Conservation (phyloP, 495 filamentous ascomycete genomes). For the Aspergillus campestris region DNA sequence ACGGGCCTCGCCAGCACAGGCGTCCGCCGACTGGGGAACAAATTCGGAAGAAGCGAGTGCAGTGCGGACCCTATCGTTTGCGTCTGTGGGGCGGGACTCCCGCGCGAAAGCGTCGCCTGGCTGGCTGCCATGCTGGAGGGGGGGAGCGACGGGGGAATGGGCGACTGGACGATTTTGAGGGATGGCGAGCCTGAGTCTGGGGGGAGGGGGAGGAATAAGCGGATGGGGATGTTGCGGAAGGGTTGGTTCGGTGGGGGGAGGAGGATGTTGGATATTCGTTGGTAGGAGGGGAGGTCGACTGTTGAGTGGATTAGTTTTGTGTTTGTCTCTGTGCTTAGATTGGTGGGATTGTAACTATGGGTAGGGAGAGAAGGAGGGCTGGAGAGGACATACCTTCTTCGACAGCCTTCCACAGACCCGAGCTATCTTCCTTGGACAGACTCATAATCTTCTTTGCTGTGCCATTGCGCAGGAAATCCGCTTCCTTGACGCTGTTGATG, state of each 20-base stretch:
- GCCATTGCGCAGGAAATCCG: conserved; percentile 85
- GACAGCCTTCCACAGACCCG: conserved; percentile 77
- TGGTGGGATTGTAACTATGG: background rate
- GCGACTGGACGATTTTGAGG: conserved; percentile 63
- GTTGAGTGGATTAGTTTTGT: conserved; percentile 5
- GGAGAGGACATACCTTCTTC: conserved; percentile 54
- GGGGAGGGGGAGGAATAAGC: conserved; percentile 78
- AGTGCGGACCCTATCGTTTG: conserved; percentile 80
- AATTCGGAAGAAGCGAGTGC: conserved; percentile 63
- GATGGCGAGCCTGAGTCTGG: conserved; percentile 33
- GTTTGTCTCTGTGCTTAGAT: background rate
- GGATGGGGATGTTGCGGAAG: conserved; percentile 74
- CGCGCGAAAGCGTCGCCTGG: conserved; percentile 18
- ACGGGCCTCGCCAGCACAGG: conserved; percentile 87
- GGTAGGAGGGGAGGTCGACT: conserved; percentile 70
- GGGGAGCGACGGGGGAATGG: conserved; percentile 45
- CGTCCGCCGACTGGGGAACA: conserved; percentile 83
- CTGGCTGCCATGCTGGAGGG: conserved; percentile 17
- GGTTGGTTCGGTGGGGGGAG: conserved; percentile 63
- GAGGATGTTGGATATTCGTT: conserved; percentile 66
- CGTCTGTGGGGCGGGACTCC: conserved; percentile 36
- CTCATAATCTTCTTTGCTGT: conserved; percentile 91
- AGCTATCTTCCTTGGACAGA: conserved; percentile 79
- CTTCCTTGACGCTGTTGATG: conserved; percentile 92
- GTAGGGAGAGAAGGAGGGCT: background rate